phyloP scores from a whole-genome alignment of 2,329 filamentous ascomycete species.

The Pyrenophora seminiperda region DNA sequence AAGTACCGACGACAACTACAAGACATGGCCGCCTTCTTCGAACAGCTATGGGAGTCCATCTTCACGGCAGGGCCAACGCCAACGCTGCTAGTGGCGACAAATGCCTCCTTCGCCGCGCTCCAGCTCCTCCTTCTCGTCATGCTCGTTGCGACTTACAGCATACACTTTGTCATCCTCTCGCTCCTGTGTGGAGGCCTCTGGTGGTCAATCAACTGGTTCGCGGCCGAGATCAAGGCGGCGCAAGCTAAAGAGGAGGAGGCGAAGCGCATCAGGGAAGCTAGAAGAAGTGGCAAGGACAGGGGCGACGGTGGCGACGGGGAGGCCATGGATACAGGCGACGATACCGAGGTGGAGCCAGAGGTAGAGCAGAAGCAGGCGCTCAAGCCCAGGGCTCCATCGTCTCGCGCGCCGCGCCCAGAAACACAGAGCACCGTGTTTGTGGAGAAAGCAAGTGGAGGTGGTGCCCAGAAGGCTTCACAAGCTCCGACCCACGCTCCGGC shows the following conservation, averaged over 20 bases:
- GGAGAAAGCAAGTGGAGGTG: conserved; percentile 28
- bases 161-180: conserved; percentile 87
- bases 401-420: conserved; percentile 27
- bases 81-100: conserved; percentile 85
- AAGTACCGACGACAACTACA: neutral
- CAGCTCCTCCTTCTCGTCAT: conserved; percentile 78
- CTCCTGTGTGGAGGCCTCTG: conserved; percentile 80
- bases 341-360: conserved; percentile 53
- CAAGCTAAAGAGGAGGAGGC: conserved; percentile 57
- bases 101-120: conserved; percentile 83
- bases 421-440: conserved; percentile 46
- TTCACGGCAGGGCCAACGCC: conserved; percentile 92
- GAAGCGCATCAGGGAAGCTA: conserved; percentile 50
- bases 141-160: conserved; percentile 79
- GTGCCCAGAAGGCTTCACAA: conserved; percentile 27
- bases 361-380: conserved; percentile 37
- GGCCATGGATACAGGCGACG: conserved; percentile 52
- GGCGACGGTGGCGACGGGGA: conserved; percentile 37
- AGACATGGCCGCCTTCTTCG: conserved; percentile 60
- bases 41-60: conserved; percentile 86
- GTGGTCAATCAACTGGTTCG: conserved; percentile 98
- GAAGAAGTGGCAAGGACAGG: conserved; percentile 51
- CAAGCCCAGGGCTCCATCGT: conserved; percentile 20
- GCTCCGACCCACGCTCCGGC: conserved; percentile 16
- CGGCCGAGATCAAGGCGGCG: conserved; percentile 63